Percentiles rank a stretch among this genome's conserved stretches.
phyloP scores from a whole-genome alignment of 768 basidiomycete species.

The Tubosaeta sp. region DNA sequence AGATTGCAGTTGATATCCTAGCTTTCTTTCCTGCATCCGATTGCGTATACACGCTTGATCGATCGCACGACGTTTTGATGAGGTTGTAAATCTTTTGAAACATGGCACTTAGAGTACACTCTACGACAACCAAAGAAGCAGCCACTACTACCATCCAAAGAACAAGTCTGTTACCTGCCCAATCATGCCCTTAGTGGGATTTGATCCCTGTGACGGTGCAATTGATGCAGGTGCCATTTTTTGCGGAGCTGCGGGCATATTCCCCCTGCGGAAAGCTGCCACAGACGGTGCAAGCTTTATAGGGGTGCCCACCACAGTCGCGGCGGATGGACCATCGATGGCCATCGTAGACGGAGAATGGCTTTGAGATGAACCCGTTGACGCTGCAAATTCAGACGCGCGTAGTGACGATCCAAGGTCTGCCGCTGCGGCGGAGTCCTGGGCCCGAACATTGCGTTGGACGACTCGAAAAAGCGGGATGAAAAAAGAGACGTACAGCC shows the following conservation, averaged over 20 bases:
- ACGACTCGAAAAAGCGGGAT: neutral
- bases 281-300: conserved; percentile 68
- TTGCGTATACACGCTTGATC: too few relatives aligned
- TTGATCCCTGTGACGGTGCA: conserved; percentile 21
- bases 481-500: conserved; percentile 53
- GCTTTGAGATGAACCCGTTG: conserved; percentile 7
- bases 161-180: conserved; percentile 78
- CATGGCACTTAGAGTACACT: neutral
- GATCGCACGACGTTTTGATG: too few relatives aligned
- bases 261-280: conserved; percentile 63
- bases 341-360: conserved; percentile 39
- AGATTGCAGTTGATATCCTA: too few relatives aligned
- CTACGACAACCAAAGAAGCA: neutral
- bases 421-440: conserved; percentile 60
- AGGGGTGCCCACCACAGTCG: conserved; percentile 60
- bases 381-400: conserved; percentile 13
- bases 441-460: neutral
- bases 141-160: conserved; percentile 66
- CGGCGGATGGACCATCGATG: conserved; percentile 39
- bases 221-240: conserved; percentile 12
- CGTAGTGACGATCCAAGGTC: conserved; percentile 39
- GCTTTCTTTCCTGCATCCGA: too few relatives aligned
- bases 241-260: conserved; percentile 23
- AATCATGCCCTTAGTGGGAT: conserved; percentile 54
- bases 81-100: neutral